phyloP scores from a whole-genome alignment of 1,139 yeast species.

The Pichia kudriavzevii region DNA sequence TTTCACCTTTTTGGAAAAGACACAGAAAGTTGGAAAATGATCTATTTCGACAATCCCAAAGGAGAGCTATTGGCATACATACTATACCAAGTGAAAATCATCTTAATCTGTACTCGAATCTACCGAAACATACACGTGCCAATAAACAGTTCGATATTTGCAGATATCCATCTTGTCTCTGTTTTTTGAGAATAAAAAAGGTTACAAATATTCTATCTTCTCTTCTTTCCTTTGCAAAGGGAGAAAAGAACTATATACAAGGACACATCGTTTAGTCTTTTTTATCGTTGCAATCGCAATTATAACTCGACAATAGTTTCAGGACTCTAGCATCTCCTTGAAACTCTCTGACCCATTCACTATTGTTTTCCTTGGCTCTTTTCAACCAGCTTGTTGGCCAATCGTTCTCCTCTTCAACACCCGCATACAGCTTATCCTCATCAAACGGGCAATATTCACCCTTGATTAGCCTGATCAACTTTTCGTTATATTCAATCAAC shows the following conservation, averaged over 20 bases:
- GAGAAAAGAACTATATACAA: slow-evolving; percentile 1
- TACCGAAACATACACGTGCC: too few relatives aligned
- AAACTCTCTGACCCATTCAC: slow-evolving; percentile 86
- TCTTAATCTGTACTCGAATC: too few relatives aligned
- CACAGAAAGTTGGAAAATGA: too few relatives aligned
- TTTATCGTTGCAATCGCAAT: slow-evolving; percentile 9
- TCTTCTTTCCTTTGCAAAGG: too few relatives aligned
- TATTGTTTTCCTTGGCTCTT: slow-evolving; percentile 56
- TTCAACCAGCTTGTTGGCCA: slow-evolving; percentile 91
- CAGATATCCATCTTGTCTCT: too few relatives aligned
- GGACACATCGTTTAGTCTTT: neutral
- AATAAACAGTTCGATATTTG: too few relatives aligned
- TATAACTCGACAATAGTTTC: slow-evolving; percentile 47
- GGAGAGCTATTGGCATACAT: too few relatives aligned
- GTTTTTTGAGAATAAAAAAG: too few relatives aligned
- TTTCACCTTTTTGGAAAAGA: too few relatives aligned
- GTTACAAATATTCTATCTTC: too few relatives aligned
- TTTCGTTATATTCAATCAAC: slow-evolving; percentile 63
- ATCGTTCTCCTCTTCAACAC: slow-evolving; percentile 67
- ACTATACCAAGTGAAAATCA: too few relatives aligned
- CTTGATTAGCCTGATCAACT: slow-evolving; percentile 39
- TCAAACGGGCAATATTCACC: slow-evolving; percentile 47
- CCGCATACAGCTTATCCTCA: slow-evolving; percentile 45
- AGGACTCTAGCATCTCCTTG: slow-evolving; percentile 62
- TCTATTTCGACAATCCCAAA: too few relatives aligned